phyloP scores from a whole-genome alignment of 768 basidiomycete genomes.

The Leccinellum luteum region DNA sequence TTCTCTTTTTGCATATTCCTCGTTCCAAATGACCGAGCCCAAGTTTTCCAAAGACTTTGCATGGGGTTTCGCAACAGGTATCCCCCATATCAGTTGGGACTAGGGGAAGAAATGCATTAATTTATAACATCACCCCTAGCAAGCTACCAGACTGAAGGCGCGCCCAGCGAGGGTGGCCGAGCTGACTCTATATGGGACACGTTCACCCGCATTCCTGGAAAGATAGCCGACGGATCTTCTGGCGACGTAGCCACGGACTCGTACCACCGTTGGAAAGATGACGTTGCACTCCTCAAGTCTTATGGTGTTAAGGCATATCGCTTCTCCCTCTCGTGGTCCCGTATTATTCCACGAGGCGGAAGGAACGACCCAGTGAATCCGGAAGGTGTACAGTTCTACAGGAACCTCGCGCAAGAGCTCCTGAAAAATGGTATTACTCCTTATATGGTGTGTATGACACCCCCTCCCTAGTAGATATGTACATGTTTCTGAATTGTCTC shows the following conservation, averaged over 20 bases:
- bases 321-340: conserved; percentile 77
- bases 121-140: conserved; percentile 34
- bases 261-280: conserved; percentile 69
- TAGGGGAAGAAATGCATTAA: neutral
- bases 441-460: conserved; percentile 50
- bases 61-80: conserved; percentile 9
- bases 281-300: conserved; percentile 57
- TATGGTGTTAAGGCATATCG: conserved; percentile 76
- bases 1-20: neutral
- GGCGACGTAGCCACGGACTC: conserved; percentile 76
- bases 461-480: neutral
- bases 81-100: neutral
- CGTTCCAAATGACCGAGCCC: neutral
- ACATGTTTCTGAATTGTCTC: neutral
- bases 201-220: conserved; percentile 66
- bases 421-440: conserved; percentile 65
- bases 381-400: conserved; percentile 70
- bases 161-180: conserved; percentile 57
- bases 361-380: conserved; percentile 71
- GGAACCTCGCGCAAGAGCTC: conserved; percentile 65
- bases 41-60: conserved; percentile 3
- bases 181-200: conserved; percentile 79
- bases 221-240: conserved; percentile 65
- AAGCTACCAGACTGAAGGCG: conserved; percentile 77
- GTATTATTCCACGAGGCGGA: conserved; percentile 74